A percentile compares a stretch with the other conserved stretches of the same genome.
These are phyloP conservation scores for Stylonectria norvegica DNA, from an alignment of 2,329 filamentous ascomycete genomes.

Conservation along the genomic window DNA sequence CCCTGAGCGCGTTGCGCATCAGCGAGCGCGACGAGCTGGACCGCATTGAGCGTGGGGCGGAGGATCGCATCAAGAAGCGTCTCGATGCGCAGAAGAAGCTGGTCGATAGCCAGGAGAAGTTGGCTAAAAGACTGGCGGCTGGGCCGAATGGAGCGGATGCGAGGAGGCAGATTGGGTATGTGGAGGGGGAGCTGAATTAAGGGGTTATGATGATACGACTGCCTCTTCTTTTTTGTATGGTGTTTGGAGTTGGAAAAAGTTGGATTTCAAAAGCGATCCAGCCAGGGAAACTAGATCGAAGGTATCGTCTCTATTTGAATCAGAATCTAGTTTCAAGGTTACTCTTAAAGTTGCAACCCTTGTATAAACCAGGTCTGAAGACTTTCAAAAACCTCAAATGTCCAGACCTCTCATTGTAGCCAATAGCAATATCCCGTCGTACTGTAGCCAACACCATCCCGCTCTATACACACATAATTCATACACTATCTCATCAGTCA, in stretches of 20 bases:
- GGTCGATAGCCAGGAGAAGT: conserved; percentile 45
- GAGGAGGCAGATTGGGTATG: conserved; percentile 53
- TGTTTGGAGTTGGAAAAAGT: conserved; percentile 5
- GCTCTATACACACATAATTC: too few relatives aligned
- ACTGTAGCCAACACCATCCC: background rate
- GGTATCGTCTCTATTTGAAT: too few relatives aligned
- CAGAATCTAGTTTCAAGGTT: too few relatives aligned
- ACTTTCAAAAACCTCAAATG: too few relatives aligned
- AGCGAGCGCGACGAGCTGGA: conserved; percentile 52
- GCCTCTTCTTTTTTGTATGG: conserved; percentile 9
- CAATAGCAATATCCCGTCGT: background rate
- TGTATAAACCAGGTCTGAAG: too few relatives aligned
- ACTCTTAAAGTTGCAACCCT: too few relatives aligned
- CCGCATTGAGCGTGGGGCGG: conserved; percentile 44
- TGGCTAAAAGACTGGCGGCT: conserved; percentile 45
- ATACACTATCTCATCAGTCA: background rate
- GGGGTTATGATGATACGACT: conserved; percentile 4
- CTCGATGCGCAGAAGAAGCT: conserved; percentile 51
- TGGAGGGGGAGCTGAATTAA: conserved; percentile 51
- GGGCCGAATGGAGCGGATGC: conserved; percentile 24
- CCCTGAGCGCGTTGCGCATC: conserved; percentile 47
- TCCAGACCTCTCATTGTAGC: too few relatives aligned
- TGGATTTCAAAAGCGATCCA: too few relatives aligned
- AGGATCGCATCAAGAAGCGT: conserved; percentile 42
- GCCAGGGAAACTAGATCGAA: too few relatives aligned